Evolutionary conservation across 306 rosid species (phyloP), one percentile per base, ranked within the genome.

Genomic region (Luffa aegyptiaca): DNA sequence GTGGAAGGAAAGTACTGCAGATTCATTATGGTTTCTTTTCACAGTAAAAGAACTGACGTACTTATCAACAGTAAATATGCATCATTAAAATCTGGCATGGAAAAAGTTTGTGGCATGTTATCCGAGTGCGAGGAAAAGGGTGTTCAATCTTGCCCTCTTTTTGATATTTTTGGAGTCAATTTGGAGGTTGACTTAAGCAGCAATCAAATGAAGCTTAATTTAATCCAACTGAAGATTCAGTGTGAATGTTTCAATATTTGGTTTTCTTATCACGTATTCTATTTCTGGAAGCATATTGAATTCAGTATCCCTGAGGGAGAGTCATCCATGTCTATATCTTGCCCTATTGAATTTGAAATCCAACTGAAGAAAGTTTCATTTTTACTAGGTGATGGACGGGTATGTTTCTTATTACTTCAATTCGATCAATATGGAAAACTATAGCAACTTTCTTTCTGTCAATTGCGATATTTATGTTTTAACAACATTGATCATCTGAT

Each of bases 351-450:
- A 84, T 85, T 91, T 61, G 83, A 86, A 79, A 83, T 89, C 75
- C 86, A 85, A 44, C 31, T 85, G 72, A 83, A 89, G 88, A 94
- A 91, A 80, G 88, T 90, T 85, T 90, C 95, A 52, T 56, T 94
- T 84, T 90, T 94, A 65, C 89, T 94, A 21, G 88, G 91, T 81
- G 97, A 94, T 86, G 98, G 92, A 90, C 88, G 91, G 97, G 98
- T 95, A 89, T 68, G 87, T 55, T 76, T 11, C 72, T 57, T 37
- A 39, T 74, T 78, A 33, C 77, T 69, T 64, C 2, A 48, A 41
- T 1, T 74, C 8, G 31, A 31, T 49, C 16, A 21, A 14, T 53
- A 74, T 74, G 80, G 79, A 76, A 17, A 52, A 39, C 59, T 75
- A n/a, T 37, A 37, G 35, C 51, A 37, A 35, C 31, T 36, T 75